Conservation (phyloP, 441 rosid genomes). For the Geranium incanum region DNA sequence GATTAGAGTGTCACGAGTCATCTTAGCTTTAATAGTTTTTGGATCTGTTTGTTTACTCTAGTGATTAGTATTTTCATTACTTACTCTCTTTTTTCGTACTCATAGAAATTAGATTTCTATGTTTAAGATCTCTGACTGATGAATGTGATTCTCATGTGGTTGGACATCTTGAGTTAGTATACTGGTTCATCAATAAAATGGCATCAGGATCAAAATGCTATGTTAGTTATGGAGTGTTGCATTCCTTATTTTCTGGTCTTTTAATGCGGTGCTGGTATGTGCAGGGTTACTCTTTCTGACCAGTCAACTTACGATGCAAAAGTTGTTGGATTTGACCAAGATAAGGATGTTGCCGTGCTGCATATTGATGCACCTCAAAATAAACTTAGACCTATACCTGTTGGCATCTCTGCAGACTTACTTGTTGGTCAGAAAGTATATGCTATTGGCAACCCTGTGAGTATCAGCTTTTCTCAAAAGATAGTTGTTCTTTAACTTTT, state of each 20-base stretch:
- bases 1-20: background rate
- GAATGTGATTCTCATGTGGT: constrained; percentile 2
- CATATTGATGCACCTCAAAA: constrained; percentile 61
- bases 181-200: background rate
- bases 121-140: background rate
- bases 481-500: background rate
- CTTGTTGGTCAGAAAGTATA: constrained; percentile 97
- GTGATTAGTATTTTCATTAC: background rate
- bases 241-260: background rate
- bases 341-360: constrained; percentile 91
- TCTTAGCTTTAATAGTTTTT: background rate
- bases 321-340: constrained; percentile 93
- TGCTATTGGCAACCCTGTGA: constrained; percentile 81
- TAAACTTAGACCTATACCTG: constrained; percentile 74
- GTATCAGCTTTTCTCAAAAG: constrained; percentile 21
- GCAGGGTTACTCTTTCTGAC: constrained; percentile 56
- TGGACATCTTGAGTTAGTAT: background rate
- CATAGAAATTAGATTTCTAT: background rate
- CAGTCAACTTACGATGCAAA: constrained; percentile 73
- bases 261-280: background rate
- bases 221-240: background rate
- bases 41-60: background rate
- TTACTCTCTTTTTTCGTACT: background rate
- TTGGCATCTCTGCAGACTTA: constrained; percentile 87
- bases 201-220: background rate